Evolutionary conservation across 2,329 filamentous ascomycete genomes (phyloP).

Genomic region (Phaeosphaeriaceae sp.): DNA sequence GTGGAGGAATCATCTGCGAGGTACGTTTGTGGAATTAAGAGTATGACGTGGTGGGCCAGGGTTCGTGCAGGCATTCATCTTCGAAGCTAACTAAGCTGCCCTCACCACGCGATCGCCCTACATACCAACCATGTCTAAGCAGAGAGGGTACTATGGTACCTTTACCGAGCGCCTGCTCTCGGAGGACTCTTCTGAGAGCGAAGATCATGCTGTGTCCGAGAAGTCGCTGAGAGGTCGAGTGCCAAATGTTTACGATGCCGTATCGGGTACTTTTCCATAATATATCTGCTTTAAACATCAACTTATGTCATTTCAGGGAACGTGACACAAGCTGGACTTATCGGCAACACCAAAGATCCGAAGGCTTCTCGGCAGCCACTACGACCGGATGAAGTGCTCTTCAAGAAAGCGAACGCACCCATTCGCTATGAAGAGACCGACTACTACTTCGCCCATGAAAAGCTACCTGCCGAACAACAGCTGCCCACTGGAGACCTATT

Average conservation of each 20-base stretch:
- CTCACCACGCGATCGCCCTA: no score
- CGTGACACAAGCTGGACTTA: constrained; percentile 30
- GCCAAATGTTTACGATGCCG: constrained; percentile 74
- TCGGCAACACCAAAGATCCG: constrained; percentile 55
- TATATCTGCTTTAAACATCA: background rate
- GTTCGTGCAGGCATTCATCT: constrained; percentile 11
- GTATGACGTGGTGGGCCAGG: constrained; percentile 27
- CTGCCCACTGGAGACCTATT: constrained; percentile 75
- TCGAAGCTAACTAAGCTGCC: background rate
- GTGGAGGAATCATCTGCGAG: constrained; percentile 5
- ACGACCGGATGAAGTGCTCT: constrained; percentile 75
- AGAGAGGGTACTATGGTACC: constrained; percentile 4
- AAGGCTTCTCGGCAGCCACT: constrained; percentile 51
- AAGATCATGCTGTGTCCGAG: constrained; percentile 10
- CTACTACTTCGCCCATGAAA: constrained; percentile 71
- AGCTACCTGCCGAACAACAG: constrained; percentile 57
- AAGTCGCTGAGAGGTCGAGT: constrained; percentile 38
- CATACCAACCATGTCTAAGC: constrained; percentile 12
- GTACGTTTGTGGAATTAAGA: background rate
- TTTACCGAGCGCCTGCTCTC: constrained; percentile 17
- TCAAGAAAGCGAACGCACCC: constrained; percentile 69
- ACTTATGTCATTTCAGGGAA: constrained; percentile 12
- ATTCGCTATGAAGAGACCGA: constrained; percentile 73
- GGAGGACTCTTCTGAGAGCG: constrained; percentile 15
- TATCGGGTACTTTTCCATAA: constrained; percentile 62